Evolutionary conservation across 1,284 basidiomycete genomes (phyloP), one percentile per base, ranked within the genome.

Genomic region (Moniliella sp.): DNA sequence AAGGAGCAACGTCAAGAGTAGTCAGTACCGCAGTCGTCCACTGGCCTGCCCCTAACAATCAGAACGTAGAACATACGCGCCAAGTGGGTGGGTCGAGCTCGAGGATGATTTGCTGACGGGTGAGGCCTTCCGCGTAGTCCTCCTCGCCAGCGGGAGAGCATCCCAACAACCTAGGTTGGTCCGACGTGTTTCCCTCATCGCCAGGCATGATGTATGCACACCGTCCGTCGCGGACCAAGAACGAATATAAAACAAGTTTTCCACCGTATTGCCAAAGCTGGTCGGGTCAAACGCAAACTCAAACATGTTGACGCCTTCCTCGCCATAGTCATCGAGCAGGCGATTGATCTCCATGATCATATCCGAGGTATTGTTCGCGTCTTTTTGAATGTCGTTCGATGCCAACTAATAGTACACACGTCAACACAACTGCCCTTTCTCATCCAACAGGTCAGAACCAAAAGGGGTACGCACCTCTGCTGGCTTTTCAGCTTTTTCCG

Each of bases 161-260:
- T n/a, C n/a, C n/a, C n/a, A n/a, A n/a, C n/a, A n/a, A n/a, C n/a
- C n/a, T n/a, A n/a, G n/a, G n/a, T n/a, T n/a, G n/a, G n/a, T n/a
- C n/a, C n/a, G n/a, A n/a, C 2, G 76, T 76, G 47, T 79, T 76
- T 1, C 73, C 75, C 0, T 53, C 52, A 11, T 75, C 64, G 3
- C 72, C 65, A 28, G 66, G 27, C 70, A 69, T 19, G 4, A 42
- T 31, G 14, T 59, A 35, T 3, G 43, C 72, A 29, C 74, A 79
- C 50, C 72, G 73, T 9, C 76, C 78, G 46, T 88, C 81, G 28
- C 78, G 69, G 30, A 91, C 76, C 32, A 86, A 66, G 62, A 91
- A 91, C 82, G 83, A 1, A 88, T 67, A 49, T 88, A 80, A 58
- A 91, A 91, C 13, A 88, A 66, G 54, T 91, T 91, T 62, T 91